These are phyloP conservation scores for Theobroma cacao DNA, from an alignment of 345 rosid species.

Conservation along the genomic window DNA sequence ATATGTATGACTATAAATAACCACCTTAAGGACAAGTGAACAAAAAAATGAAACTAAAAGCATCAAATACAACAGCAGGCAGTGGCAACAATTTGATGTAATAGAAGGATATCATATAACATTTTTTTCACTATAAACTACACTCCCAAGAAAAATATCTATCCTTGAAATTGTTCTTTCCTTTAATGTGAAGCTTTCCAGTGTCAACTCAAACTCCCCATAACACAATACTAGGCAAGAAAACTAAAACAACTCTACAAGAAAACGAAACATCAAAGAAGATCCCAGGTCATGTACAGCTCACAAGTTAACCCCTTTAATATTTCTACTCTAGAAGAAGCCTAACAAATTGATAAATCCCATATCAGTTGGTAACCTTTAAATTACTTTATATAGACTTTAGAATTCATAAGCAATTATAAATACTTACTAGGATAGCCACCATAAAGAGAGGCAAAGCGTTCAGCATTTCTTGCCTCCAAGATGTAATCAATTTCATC, in stretches of 20 bases:
- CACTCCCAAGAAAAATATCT: background rate
- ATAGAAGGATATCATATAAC: background rate
- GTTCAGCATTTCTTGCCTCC: conserved; percentile 94
- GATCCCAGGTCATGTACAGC: background rate
- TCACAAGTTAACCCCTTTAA: background rate
- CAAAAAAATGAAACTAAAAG: background rate
- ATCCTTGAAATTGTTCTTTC: background rate
- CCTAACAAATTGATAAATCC: background rate
- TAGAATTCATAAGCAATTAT: background rate
- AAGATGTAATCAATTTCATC: conserved; percentile 88
- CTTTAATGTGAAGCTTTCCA: background rate
- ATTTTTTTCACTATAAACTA: conserved; percentile 5
- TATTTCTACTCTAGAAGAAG: background rate
- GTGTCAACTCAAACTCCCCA: background rate
- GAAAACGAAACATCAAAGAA: background rate
- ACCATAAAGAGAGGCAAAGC: conserved; percentile 80
- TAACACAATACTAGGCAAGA: background rate
- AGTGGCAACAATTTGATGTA: background rate
- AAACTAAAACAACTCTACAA: conserved; percentile 1
- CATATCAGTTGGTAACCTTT: background rate
- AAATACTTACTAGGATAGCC: conserved; percentile 46
- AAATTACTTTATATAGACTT: background rate
- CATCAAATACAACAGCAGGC: background rate
- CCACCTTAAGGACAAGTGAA: background rate
- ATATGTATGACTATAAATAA: background rate